These are phyloP conservation scores for Vigna radiata DNA, from an alignment of 306 rosid species.

Conservation along the genomic window DNA sequence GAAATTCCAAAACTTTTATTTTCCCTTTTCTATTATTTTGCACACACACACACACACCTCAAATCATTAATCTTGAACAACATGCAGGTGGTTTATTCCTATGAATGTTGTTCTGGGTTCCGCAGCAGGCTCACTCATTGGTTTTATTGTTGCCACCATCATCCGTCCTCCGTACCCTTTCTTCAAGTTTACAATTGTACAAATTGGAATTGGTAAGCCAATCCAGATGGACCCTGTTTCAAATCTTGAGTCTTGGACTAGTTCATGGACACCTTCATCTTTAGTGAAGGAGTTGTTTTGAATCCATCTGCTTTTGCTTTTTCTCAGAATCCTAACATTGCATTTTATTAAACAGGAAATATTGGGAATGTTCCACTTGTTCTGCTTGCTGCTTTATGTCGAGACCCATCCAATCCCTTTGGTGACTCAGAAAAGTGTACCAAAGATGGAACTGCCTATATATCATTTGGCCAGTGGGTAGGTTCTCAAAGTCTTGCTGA, in stretches of 20 bases:
- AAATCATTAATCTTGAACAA: not conserved
- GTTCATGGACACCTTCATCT: conserved; percentile 8
- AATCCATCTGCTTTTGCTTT: conserved; percentile 31
- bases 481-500: conserved; percentile 47
- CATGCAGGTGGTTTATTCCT: conserved; percentile 98
- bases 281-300: conserved; percentile 23
- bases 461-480: conserved; percentile 99
- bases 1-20: not conserved
- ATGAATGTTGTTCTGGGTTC: conserved; percentile 75
- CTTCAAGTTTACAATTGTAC: conserved; percentile 90
- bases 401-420: conserved; percentile 82
- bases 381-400: conserved; percentile 87
- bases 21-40: not conserved
- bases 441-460: conserved; percentile 92
- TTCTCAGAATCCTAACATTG: conserved; percentile 23
- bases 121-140: conserved; percentile 84
- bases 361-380: conserved; percentile 99
- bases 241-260: conserved; percentile 5
- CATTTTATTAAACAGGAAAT: conserved; percentile 70
- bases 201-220: conserved; percentile 86
- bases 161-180: conserved; percentile 91
- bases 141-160: conserved; percentile 71
- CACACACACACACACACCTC: not conserved
- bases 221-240: not conserved
- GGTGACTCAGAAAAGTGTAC: conserved; percentile 78